Evolutionary conservation across 202 grass and related monocot genomes (phyloP).

Genomic region (Digitaria exilis): DNA sequence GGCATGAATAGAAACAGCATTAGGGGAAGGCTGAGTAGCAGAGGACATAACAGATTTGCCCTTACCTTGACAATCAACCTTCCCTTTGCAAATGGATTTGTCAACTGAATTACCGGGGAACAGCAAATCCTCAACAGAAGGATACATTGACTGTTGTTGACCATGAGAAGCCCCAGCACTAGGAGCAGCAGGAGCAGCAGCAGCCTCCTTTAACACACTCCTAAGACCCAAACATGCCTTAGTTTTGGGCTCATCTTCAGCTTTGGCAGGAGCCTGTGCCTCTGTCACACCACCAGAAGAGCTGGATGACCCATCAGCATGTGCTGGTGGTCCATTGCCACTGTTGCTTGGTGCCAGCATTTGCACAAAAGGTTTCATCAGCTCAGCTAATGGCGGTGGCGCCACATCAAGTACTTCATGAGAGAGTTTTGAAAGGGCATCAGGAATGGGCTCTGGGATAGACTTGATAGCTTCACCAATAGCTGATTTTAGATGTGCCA

Average conservation of each 20-base stretch:
- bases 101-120: slow-evolving; percentile 36
- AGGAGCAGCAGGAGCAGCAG: slow-evolving; percentile 11
- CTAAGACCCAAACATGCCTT: slow-evolving; percentile 23
- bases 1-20: slow-evolving; percentile 5
- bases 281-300: slow-evolving; percentile 34
- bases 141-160: slow-evolving; percentile 43
- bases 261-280: slow-evolving; percentile 27
- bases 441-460: slow-evolving; percentile 59
- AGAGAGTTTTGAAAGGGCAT: slow-evolving; percentile 57
- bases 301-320: slow-evolving; percentile 47
- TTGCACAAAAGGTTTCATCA: slow-evolving; percentile 59
- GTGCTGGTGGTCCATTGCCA: slow-evolving; percentile 21
- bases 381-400: slow-evolving; percentile 54
- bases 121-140: slow-evolving; percentile 44
- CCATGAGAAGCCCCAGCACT: slow-evolving; percentile 35
- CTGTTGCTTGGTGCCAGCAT: slow-evolving; percentile 49
- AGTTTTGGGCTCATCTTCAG: slow-evolving; percentile 30
- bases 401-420: slow-evolving; percentile 60
- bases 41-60: slow-evolving; percentile 54
- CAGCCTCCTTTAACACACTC: slow-evolving; percentile 25
- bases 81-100: slow-evolving; percentile 36
- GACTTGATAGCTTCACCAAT: slow-evolving; percentile 69
- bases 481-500: slow-evolving; percentile 45
- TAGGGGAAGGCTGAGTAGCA: not conserved
- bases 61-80: slow-evolving; percentile 39